phyloP scores from a whole-genome alignment of 2,329 filamentous ascomycete species.

The Phialocephala sp. region DNA sequence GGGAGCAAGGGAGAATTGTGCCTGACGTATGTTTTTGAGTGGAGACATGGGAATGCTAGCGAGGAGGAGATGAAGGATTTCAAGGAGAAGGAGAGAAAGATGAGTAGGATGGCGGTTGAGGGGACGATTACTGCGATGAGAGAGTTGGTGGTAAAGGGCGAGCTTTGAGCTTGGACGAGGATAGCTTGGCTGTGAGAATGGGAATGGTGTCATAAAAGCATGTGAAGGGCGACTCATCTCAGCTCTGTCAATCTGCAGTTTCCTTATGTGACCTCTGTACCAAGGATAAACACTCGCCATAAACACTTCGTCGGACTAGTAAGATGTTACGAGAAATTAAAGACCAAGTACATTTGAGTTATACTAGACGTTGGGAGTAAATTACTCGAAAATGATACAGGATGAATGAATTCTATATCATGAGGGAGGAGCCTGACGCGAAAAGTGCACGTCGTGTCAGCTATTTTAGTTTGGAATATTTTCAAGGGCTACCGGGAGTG shows the following conservation, averaged over 20 bases:
- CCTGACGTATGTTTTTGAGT: slow-evolving; percentile 50
- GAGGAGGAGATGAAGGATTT: slow-evolving; percentile 19
- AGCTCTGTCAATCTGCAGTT: not conserved
- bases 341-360: too few species aligned
- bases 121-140: slow-evolving; percentile 25
- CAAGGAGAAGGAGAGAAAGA: slow-evolving; percentile 22
- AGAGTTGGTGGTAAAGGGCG: slow-evolving; percentile 33
- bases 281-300: too few species aligned
- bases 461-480: too few species aligned
- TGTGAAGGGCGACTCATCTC: not conserved
- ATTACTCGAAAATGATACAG: too few species aligned
- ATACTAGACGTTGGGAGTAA: too few species aligned
- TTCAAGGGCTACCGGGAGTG: not conserved
- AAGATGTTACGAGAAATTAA: too few species aligned
- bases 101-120: slow-evolving; percentile 18
- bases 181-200: not conserved
- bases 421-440: too few species aligned
- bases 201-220: not conserved
- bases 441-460: too few species aligned
- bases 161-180: slow-evolving; percentile 4
- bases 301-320: too few species aligned
- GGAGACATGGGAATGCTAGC: slow-evolving; percentile 33
- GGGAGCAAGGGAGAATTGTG: slow-evolving; percentile 44
- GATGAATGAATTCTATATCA: too few species aligned
- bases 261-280: not conserved